Percentiles rank a stretch among this genome's conserved stretches.
Evolutionary conservation across 2,329 filamentous ascomycete species (phyloP).

Genomic region (Sporothrix curviconia): DNA sequence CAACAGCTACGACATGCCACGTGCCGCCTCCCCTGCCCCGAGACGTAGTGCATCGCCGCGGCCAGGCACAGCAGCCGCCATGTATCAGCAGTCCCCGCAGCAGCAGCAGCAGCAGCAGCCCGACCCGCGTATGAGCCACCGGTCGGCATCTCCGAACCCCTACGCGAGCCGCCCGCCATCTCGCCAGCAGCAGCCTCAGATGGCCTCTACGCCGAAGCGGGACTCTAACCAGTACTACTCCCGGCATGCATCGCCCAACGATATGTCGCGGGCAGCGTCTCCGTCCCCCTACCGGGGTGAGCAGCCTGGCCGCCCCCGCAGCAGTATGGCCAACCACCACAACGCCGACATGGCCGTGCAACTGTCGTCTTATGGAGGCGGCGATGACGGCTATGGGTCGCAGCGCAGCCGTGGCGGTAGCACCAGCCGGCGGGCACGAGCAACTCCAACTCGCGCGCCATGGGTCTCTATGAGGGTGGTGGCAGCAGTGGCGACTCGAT

Average conservation of each 20-base stretch:
- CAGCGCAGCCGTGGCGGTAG: constrained; percentile 43
- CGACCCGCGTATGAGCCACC: constrained; percentile 32
- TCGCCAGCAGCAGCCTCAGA: constrained; percentile 24
- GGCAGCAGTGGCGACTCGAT: constrained; percentile 29
- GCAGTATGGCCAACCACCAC: constrained; percentile 37
- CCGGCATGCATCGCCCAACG: constrained; percentile 45
- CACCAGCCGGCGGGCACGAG: constrained; percentile 38
- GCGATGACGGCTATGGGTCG: constrained; percentile 54
- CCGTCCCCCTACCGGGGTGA: constrained; percentile 41
- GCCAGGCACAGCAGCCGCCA: constrained; percentile 41
- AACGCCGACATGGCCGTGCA: constrained; percentile 60
- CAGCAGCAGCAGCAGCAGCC: constrained; percentile 18
- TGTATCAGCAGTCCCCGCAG: constrained; percentile 9
- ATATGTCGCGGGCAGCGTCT: constrained; percentile 37
- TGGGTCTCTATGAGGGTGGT: constrained; percentile 50
- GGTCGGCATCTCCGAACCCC: constrained; percentile 48
- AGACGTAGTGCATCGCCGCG: constrained; percentile 58
- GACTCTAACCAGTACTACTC: constrained; percentile 46
- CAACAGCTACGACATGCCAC: constrained; percentile 47
- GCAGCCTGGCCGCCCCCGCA: constrained; percentile 41
- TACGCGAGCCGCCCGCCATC: constrained; percentile 41
- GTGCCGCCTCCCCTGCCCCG: constrained; percentile 62
- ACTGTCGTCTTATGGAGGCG: constrained; percentile 41
- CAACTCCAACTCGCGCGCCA: constrained; percentile 36
- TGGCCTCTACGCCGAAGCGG: constrained; percentile 32